Base-by-base conservation (phyloP, 257 asterid genomes). In the Lantana camara region DNA sequence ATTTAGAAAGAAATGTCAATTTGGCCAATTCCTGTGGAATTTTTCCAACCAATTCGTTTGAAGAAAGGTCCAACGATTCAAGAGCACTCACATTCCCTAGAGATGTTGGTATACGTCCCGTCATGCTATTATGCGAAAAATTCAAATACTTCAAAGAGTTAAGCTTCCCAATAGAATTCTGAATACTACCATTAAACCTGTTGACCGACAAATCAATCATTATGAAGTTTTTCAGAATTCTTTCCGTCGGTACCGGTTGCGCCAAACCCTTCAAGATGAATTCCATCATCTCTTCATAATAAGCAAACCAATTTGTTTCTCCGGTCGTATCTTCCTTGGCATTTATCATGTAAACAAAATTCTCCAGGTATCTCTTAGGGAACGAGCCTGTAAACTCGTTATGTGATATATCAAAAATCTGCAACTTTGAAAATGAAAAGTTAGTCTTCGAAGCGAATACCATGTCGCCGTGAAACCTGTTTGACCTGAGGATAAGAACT, bases 401-500 rank as follows among this genome's bases (percentile, higher is more conserved):
- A 8, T 8, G 0, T 60, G 73, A 60, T 2, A 68, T 35, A 22
- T 75, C 71, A 4, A 75, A n/a, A 13, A 75, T 34, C 19, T 58
- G 45, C 53, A 75, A 40, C n/a, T 14, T 56, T 1, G 70, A 47
- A 47, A 78, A 70, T 4, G 76, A 34, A 27, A 9, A 0, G 3
- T 19, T 37, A 9, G 27, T 23, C 29, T 40, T 34, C 7, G 34
- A 59, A 30, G 57, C 12, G 11, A 27, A 27, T 27, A 62, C 42
- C 1, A 30, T 0, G 10, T 1, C 12, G 9, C 44, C 13, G 9
- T 66, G 22, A 34, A 75, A 7, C 44, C 54, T 67, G 67, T 68
- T 54, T 10, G 16, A 23, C 5, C 61, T 68, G 61, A 79, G 37
- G 16, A 48, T 56, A 5, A 78, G 73, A 37, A 74, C 75, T 41